phyloP scores from a whole-genome alignment of 208 protist genomes.

The Novymonas esmeraldas region DNA sequence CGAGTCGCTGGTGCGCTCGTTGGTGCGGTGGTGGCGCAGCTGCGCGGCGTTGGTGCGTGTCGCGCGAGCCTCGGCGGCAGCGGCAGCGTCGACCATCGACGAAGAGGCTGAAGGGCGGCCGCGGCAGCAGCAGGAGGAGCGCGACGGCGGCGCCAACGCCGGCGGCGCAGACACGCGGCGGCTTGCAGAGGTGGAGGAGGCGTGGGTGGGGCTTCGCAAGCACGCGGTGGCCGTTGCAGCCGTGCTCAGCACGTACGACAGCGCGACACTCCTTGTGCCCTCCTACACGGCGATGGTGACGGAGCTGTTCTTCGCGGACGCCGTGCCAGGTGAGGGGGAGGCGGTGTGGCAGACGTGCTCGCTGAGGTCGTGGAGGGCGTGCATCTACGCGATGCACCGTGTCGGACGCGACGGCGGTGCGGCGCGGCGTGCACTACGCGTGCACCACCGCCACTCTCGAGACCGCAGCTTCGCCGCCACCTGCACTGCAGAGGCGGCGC shows the following conservation, averaged over 20 bases:
- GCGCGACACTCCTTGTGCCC: conserved; percentile 21
- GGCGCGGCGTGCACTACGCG: neutral
- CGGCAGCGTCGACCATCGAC: neutral
- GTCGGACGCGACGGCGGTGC: neutral
- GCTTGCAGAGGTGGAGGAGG: conserved; percentile 11
- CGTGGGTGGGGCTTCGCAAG: conserved; percentile 18
- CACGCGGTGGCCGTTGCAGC: conserved; percentile 13
- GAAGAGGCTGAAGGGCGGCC: neutral
- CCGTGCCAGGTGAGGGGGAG: neutral
- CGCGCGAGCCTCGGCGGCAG: neutral
- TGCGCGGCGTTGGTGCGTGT: conserved; percentile 1
- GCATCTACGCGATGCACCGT: conserved; percentile 22
- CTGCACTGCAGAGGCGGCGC: neutral
- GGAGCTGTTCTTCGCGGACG: conserved; percentile 6
- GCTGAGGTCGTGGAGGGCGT: conserved; percentile 19
- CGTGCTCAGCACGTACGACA: conserved; percentile 19
- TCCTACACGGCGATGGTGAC: conserved; percentile 24
- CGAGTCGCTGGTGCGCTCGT: conserved; percentile 24
- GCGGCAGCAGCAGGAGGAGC: conserved; percentile 1
- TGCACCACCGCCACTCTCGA: conserved; percentile 9
- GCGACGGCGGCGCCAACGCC: neutral
- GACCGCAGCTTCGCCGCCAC: conserved; percentile 7
- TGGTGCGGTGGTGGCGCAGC: no score
- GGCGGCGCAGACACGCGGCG: neutral
- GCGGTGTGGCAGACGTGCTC: neutral